Evolutionary conservation across 345 rosid species (phyloP).

Genomic region (Salix brachista): DNA sequence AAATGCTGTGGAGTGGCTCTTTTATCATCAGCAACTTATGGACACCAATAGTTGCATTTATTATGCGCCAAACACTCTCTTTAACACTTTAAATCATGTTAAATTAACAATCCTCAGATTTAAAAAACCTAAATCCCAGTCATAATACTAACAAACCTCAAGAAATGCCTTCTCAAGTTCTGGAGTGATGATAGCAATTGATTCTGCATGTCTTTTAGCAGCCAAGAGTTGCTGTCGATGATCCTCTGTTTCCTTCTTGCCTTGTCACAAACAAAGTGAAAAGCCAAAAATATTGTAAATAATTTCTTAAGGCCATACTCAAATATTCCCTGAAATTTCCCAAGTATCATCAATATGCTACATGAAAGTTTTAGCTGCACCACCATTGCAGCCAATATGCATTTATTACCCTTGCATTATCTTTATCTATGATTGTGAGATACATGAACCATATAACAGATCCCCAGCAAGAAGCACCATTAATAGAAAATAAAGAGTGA

Average conservation of each 20-base stretch:
- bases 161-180: constrained; percentile 69
- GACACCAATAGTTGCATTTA: too few relatives aligned
- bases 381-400: background rate
- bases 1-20: too few relatives aligned
- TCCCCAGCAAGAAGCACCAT: background rate
- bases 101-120: background rate
- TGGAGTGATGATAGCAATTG: constrained; percentile 68
- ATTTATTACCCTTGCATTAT: background rate
- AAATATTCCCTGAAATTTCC: background rate
- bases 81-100: background rate
- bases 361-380: background rate
- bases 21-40: too few relatives aligned
- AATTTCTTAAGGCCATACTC: background rate
- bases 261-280: constrained; percentile 28
- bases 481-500: background rate
- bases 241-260: constrained; percentile 61
- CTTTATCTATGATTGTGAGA: background rate
- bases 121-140: background rate
- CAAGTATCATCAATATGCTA: background rate
- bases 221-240: constrained; percentile 44
- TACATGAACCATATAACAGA: too few relatives aligned
- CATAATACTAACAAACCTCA: constrained; percentile 42
- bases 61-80: background rate
- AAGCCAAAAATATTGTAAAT: constrained; percentile 1
- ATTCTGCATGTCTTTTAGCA: constrained; percentile 82